These are phyloP conservation scores for Hericium erinaceus DNA, from an alignment of 768 basidiomycete species.

Conservation along the genomic window DNA sequence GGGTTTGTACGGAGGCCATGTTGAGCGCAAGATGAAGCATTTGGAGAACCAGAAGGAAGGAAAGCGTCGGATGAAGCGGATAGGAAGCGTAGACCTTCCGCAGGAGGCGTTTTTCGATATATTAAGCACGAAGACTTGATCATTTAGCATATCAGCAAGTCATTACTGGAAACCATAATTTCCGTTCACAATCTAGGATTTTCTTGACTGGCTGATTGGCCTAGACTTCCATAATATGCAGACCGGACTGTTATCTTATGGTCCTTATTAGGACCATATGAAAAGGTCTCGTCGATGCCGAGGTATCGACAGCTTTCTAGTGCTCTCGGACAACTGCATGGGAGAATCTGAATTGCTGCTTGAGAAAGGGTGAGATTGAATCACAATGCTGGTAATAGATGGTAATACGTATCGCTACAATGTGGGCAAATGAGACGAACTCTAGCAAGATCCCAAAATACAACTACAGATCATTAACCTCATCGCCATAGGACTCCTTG, in stretches of 20 bases:
- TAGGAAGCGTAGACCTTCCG: constrained; percentile 84
- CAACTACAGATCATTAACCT: constrained; percentile 72
- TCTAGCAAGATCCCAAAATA: constrained; percentile 5
- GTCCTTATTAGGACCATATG: not conserved
- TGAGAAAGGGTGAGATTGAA: too few species aligned
- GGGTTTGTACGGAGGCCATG: constrained; percentile 89
- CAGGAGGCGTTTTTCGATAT: constrained; percentile 96
- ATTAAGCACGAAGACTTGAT: constrained; percentile 47
- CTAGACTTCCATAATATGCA: too few species aligned
- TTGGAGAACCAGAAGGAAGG: constrained; percentile 89
- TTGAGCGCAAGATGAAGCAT: constrained; percentile 88
- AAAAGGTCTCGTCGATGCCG: not conserved
- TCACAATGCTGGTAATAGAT: not conserved
- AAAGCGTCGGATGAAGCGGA: constrained; percentile 80
- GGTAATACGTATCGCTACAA: constrained; percentile 1
- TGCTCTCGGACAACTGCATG: too few species aligned
- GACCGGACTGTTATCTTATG: too few species aligned
- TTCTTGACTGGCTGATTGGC: too few species aligned
- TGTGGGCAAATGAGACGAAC: not conserved
- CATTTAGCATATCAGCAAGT: not conserved
- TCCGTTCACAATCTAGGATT: not conserved
- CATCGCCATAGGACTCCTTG: constrained; percentile 94
- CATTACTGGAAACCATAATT: not conserved
- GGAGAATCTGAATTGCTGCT: too few species aligned
- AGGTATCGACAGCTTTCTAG: not conserved